Percentiles rank a stretch among this genome's conserved stretches.
These are phyloP conservation scores for Phtheirospermum japonicum DNA, from an alignment of 257 asterid genomes.

Conservation along the genomic window DNA sequence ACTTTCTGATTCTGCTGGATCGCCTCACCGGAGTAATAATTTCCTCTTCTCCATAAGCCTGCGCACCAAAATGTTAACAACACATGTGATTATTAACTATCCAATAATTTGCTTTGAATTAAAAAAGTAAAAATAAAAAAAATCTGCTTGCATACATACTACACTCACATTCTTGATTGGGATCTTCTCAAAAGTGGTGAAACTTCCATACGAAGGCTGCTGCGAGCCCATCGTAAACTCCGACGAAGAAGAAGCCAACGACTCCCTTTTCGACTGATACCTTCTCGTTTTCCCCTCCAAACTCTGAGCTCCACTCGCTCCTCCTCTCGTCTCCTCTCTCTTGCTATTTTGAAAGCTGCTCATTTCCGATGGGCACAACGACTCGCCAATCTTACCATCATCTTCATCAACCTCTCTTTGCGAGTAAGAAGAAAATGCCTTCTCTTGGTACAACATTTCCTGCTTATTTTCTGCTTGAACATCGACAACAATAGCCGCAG, in stretches of 20 bases:
- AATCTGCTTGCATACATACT: no score
- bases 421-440: constrained; percentile 35
- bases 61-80: constrained; percentile 24
- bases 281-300: constrained; percentile 35
- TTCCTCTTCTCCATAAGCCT: constrained; percentile 74
- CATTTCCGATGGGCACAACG: constrained; percentile 60
- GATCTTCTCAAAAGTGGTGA: constrained; percentile 82
- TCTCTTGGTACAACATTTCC: constrained; percentile 20
- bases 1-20: constrained; percentile 77
- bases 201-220: constrained; percentile 79
- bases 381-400: no score
- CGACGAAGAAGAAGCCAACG: constrained; percentile 61
- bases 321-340: constrained; percentile 22
- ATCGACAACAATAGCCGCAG: constrained; percentile 1
- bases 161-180: constrained; percentile 62
- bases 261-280: constrained; percentile 47
- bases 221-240: constrained; percentile 37
- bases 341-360: constrained; percentile 54
- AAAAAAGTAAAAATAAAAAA: background rate
- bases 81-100: background rate
- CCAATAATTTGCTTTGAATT: background rate
- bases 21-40: constrained; percentile 88
- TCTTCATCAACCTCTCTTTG: constrained; percentile 40
- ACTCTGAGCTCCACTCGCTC: constrained; percentile 51
- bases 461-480: constrained; percentile 18